Evolutionary conservation across 305 asterid genomes (phyloP).

Genomic region (Solanum hybrid): DNA sequence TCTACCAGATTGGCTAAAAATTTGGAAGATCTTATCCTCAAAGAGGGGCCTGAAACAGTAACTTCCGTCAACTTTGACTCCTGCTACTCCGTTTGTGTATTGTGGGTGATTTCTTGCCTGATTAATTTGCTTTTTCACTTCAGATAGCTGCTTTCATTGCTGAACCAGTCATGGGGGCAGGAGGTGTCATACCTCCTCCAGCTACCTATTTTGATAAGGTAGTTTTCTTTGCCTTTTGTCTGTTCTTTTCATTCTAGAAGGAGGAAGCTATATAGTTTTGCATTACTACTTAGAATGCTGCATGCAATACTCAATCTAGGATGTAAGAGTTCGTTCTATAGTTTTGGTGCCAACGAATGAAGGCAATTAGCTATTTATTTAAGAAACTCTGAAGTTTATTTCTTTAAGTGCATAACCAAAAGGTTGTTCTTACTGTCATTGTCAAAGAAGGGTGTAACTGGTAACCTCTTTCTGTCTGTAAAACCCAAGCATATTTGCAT

Average conservation of each 20-base stretch:
- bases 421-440: neutral
- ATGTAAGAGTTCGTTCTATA: neutral
- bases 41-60: conserved; percentile 97
- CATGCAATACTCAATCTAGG: neutral
- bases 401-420: too few species aligned
- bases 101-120: neutral
- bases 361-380: neutral
- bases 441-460: neutral
- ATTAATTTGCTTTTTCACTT: conserved; percentile 3
- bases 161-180: conserved; percentile 95
- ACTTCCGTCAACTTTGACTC: conserved; percentile 4
- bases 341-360: neutral
- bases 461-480: neutral
- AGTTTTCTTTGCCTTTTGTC: neutral
- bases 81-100: neutral
- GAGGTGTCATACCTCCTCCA: conserved; percentile 91
- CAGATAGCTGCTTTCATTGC: conserved; percentile 97
- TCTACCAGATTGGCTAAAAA: conserved; percentile 85
- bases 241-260: neutral
- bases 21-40: conserved; percentile 80
- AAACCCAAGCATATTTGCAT: neutral
- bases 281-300: neutral
- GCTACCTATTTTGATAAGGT: conserved; percentile 90
- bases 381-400: neutral
- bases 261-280: neutral